Conservation (phyloP, 495 filamentous ascomycete species). For the Aspergillus diversus region DNA sequence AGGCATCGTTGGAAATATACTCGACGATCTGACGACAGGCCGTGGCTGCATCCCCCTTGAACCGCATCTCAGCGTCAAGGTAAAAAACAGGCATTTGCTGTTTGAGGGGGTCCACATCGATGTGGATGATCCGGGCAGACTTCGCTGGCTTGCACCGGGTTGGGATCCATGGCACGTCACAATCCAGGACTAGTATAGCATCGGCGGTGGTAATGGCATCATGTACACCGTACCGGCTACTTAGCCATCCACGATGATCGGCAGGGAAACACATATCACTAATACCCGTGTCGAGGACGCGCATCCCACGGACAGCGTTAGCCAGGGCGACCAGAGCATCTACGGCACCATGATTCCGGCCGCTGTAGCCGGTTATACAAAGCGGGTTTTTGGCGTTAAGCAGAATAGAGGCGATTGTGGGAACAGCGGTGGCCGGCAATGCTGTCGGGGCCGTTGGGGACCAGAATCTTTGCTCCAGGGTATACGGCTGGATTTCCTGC, state of each 20-base stretch:
- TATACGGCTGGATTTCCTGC: conserved; percentile 74
- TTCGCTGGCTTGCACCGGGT: conserved; percentile 52
- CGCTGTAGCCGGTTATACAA: conserved; percentile 76
- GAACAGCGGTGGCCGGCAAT: conserved; percentile 64
- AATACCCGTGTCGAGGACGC: conserved; percentile 82
- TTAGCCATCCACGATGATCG: conserved; percentile 70
- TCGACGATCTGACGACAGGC: conserved; percentile 7
- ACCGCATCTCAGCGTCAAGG: neutral
- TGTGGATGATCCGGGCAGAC: conserved; percentile 66
- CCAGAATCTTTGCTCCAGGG: conserved; percentile 68
- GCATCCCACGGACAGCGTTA: conserved; percentile 70
- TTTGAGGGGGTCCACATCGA: conserved; percentile 84
- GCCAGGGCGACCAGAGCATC: conserved; percentile 73
- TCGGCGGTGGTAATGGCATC: conserved; percentile 73
- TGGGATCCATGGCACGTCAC: conserved; percentile 75
- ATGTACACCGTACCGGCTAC: conserved; percentile 71
- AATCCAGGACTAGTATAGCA: conserved; percentile 82
- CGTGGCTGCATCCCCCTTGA: neutral
- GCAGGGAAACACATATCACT: conserved; percentile 90
- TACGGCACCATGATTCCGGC: conserved; percentile 68
- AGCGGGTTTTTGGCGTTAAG: conserved; percentile 71
- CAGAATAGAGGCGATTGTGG: conserved; percentile 67
- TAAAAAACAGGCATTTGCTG: conserved; percentile 69
- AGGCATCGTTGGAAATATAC: neutral
- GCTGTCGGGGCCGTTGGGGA: conserved; percentile 71